phyloP scores from a whole-genome alignment of 148 eudicot species.

The Chenopodium suecicum region DNA sequence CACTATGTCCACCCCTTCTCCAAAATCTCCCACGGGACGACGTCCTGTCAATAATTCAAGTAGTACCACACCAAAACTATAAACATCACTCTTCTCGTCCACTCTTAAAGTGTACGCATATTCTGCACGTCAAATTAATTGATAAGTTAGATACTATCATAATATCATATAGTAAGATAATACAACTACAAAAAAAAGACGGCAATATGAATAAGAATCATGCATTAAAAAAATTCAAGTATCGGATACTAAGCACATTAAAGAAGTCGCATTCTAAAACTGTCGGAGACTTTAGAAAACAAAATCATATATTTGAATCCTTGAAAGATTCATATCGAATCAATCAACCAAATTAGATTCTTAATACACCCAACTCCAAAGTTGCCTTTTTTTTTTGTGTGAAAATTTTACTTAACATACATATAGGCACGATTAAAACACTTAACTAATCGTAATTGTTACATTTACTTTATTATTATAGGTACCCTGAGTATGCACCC shows the following conservation, averaged over 20 bases:
- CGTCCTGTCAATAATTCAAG: slow-evolving; percentile 79
- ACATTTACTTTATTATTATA: too few species aligned
- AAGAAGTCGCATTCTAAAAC: not conserved
- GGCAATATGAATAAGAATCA: not conserved
- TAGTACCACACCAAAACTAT: slow-evolving; percentile 87
- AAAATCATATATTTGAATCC: not conserved
- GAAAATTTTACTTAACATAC: too few species aligned
- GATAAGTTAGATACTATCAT: not conserved
- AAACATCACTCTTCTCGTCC: slow-evolving; percentile 92
- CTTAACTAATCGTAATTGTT: too few species aligned
- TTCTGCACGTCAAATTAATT: slow-evolving; percentile 41
- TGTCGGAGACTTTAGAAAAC: not conserved
- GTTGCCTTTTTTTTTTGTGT: not conserved
- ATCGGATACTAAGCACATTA: not conserved
- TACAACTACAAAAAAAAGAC: not conserved
- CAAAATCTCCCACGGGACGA: slow-evolving; percentile 84
- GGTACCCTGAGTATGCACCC: too few species aligned
- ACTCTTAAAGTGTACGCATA: slow-evolving; percentile 86
- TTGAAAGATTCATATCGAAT: not conserved
- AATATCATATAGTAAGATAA: too few species aligned
- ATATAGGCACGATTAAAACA: too few species aligned
- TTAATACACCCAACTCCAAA: not conserved
- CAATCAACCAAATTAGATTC: not conserved
- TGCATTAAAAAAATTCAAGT: not conserved
- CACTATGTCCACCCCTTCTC: slow-evolving; percentile 90